Conservation (phyloP, 2,329 filamentous ascomycete species). For the Trichoderma guizhouense region DNA sequence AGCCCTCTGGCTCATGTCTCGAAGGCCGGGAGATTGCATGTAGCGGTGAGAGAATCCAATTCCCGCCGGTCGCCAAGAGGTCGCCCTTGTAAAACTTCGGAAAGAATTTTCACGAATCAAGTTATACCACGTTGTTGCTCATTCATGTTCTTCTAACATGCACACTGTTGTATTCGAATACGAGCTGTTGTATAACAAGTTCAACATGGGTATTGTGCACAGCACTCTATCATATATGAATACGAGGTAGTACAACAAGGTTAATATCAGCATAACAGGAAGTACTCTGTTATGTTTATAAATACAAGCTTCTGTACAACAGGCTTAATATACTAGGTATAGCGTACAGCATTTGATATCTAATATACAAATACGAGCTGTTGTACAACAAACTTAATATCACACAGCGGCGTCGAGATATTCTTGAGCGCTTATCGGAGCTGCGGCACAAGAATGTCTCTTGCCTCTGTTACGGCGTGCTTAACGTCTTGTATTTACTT, state of each 20-base stretch:
- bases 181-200: neutral
- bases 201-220: neutral
- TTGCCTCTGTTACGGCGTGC: neutral
- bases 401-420: neutral
- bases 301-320: neutral
- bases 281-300: neutral
- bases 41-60: neutral
- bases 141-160: neutral
- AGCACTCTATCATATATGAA: neutral
- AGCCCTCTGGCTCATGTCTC: neutral
- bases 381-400: neutral
- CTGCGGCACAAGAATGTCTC: neutral
- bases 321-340: neutral
- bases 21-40: neutral
- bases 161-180: neutral
- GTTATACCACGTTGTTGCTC: neutral
- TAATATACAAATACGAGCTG: neutral
- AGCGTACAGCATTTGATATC: too few species aligned
- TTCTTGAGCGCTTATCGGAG: neutral
- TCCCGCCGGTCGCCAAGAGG: neutral
- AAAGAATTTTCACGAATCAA: neutral
- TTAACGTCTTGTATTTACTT: rapidly evolving
- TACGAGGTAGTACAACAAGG: neutral
- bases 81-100: neutral
- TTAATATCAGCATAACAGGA: neutral